Percentiles rank a stretch among this genome's conserved stretches.
Conservation (phyloP, 306 rosid genomes). For the Hippophae gyantsensis region DNA sequence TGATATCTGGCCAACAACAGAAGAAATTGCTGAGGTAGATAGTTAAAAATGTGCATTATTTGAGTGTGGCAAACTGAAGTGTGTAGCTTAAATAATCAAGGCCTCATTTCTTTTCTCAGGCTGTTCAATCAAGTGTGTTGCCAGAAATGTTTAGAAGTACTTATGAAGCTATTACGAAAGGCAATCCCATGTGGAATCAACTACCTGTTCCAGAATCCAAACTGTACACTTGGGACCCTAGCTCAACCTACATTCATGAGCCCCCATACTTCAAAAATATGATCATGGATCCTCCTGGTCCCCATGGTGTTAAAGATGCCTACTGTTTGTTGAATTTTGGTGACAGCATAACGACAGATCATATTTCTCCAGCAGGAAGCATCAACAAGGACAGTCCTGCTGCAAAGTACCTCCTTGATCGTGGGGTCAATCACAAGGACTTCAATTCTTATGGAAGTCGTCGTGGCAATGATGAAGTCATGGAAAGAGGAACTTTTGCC, state of each 20-base stretch:
- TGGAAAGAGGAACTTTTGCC: constrained; percentile 96
- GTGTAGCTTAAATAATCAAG: constrained; percentile 13
- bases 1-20: constrained; percentile 84
- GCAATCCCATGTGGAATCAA: constrained; percentile 78
- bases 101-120: constrained; percentile 34
- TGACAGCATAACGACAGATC: constrained; percentile 93
- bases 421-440: constrained; percentile 72
- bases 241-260: constrained; percentile 85
- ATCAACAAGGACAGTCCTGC: constrained; percentile 92
- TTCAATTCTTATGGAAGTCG: constrained; percentile 95
- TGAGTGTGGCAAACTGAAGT: constrained; percentile 2
- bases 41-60: constrained; percentile 7
- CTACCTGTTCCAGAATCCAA: constrained; percentile 50
- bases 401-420: constrained; percentile 71
- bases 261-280: constrained; percentile 87
- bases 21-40: constrained; percentile 75
- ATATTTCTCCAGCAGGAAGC: constrained; percentile 95
- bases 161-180: constrained; percentile 71
- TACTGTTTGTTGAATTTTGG: constrained; percentile 82
- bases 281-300: constrained; percentile 78
- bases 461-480: constrained; percentile 89
- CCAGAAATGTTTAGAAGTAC: constrained; percentile 76
- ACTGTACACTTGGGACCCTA: constrained; percentile 79
- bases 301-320: constrained; percentile 85
- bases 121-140: constrained; percentile 81